Conservation (phyloP, 129 eudicot species). For the Gnaphalium uliginosum region DNA sequence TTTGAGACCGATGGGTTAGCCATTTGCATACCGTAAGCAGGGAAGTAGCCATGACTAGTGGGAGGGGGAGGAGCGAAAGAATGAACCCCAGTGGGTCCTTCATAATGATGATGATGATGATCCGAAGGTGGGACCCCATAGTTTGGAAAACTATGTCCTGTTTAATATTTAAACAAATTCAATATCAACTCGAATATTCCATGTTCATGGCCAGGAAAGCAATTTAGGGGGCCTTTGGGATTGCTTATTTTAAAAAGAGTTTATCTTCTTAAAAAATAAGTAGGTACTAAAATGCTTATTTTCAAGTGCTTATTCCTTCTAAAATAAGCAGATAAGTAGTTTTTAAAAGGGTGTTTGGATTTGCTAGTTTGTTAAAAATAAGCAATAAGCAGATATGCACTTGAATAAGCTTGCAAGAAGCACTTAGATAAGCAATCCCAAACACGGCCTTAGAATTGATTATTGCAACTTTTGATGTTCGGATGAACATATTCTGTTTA, state of each 20-base stretch:
- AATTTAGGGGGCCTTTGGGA: neutral
- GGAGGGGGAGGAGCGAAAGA: conserved; percentile 61
- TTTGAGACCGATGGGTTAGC: conserved; percentile 46
- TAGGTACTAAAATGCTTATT: neutral
- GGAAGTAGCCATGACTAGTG: conserved; percentile 69
- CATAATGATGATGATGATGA: conserved; percentile 33
- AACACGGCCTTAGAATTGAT: too few species aligned
- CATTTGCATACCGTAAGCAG: conserved; percentile 69
- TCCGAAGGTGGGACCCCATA: conserved; percentile 52
- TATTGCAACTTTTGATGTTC: too few species aligned
- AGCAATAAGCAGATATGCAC: neutral
- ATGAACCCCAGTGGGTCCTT: conserved; percentile 48
- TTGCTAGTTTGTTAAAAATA: neutral
- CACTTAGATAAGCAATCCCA: neutral
- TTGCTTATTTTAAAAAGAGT: neutral
- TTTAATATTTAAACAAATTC: conserved; percentile 10
- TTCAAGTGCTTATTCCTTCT: neutral
- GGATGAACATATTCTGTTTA: too few species aligned
- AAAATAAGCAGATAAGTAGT: neutral
- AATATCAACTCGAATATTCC: conserved; percentile 7
- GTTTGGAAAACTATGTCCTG: conserved; percentile 40
- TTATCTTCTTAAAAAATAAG: neutral
- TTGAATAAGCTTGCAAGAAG: neutral
- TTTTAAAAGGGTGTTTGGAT: neutral
- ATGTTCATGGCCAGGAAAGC: neutral